Base-by-base conservation (phyloP, 768 basidiomycete genomes). In the Omphalotus guepiniiformis region DNA sequence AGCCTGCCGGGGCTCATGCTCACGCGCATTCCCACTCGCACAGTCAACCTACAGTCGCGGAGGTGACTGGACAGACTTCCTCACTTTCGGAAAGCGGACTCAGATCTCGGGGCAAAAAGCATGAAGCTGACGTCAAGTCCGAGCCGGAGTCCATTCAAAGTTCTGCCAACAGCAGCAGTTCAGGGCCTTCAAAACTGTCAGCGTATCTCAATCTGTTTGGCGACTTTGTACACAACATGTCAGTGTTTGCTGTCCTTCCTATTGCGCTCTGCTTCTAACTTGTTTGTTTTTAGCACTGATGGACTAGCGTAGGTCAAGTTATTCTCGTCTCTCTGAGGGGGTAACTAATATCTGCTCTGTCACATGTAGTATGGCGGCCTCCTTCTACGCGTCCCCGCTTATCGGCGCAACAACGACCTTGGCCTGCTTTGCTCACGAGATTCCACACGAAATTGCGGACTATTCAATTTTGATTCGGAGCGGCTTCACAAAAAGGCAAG, bases 371-470 rank as follows among this genome's bases (percentile, higher is more conserved):
- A 93, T 95, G 88, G 87, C 91, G 13, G 92, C 93, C 43, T 92
- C 90, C n/a, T 95, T 94, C 72, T 94, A 94, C 63, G 91, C 90
- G n/a, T 90, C 88, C 27, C 93, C 93, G 3, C 71, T 93, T 49
- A 90, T 95, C 52, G 93, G 93, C 35, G 92, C 93, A 28, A 93
- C 92, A 35, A 94, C 92, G 2, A 93, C 92, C n/a, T 75, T 95
- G 38, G 93, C 93, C 21, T 94, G 92, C 61, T 95, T 94, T 59
- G 90, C 89, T 2, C 91, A 95, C 63, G 92, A 95, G 66, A 94
- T 95, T 44, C 93, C 93, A 15, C 92, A 95, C 59, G 91, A 95
- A 73, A 94, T 95, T 52, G 93, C 92, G n/a, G 93, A 94, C 63
- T 94, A 93, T 60, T 92, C 89, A n/a, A 93, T 94, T 55, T 72